Conservation (phyloP, 805 yeast genomes). For the Barnettozyma pratensis region DNA sequence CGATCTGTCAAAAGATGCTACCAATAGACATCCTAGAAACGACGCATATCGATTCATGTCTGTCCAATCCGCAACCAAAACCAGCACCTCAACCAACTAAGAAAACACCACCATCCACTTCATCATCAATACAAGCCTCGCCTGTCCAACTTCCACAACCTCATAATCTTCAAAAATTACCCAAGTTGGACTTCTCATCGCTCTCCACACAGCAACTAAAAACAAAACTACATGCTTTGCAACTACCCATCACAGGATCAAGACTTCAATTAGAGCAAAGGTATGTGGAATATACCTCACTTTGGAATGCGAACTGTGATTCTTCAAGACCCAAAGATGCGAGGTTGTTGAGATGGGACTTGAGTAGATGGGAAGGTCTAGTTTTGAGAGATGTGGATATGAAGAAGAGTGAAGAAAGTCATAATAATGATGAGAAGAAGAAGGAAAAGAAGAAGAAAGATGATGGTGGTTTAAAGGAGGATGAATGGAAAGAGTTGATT, state of each 20-base stretch:
- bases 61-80: constrained; percentile 29
- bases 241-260: constrained; percentile 59
- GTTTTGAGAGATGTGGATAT: constrained; percentile 4
- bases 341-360: constrained; percentile 45
- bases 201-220: constrained; percentile 56
- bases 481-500: constrained; percentile 20
- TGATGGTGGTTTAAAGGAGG: constrained; percentile 11
- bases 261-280: constrained; percentile 60
- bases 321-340: constrained; percentile 59
- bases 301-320: constrained; percentile 81
- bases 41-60: constrained; percentile 55
- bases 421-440: background rate
- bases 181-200: constrained; percentile 61
- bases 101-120: constrained; percentile 3
- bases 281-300: constrained; percentile 67
- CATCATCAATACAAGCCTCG: constrained; percentile 12
- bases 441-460: constrained; percentile 7
- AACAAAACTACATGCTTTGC: constrained; percentile 48
- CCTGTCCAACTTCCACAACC: constrained; percentile 28
- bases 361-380: constrained; percentile 61
- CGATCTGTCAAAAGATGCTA: constrained; percentile 53
- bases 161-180: constrained; percentile 35
- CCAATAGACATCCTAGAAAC: constrained; percentile 47
- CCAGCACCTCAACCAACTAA: constrained; percentile 20
- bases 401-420: background rate